Evolutionary conservation across 768 basidiomycete genomes (phyloP), one percentile per base, ranked within the genome.

Genomic region (Mrakia frigida): DNA sequence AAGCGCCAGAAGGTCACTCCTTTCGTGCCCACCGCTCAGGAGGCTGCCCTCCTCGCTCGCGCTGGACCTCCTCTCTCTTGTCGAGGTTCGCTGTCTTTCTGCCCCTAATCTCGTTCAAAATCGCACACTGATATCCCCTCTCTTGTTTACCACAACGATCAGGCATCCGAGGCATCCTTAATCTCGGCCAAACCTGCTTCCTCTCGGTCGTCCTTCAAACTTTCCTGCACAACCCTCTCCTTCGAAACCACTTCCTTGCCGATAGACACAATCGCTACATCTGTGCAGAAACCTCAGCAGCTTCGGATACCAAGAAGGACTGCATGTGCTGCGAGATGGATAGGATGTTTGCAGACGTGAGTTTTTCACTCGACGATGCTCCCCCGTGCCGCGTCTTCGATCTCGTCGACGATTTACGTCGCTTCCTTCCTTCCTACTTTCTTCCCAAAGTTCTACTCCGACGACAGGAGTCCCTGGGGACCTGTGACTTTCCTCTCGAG

Each of bases 271-370:
- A 94, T 81, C 86, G 82, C 16, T 79, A 80, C 60, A 59, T 82
- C 10, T 84, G 83, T 52, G 43, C 31, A 13, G 63, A 53, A 7
- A 31, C 33, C 25, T 46, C 35, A n/a, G 37, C 71, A 23, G 50
- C 50, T 10, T 39, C 46, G 18, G 71, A 23, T 63, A 82, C 84
- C 39, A 87, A 87, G 33, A 88, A 89, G 69, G 82, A 82, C 65
- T 97, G 94, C 82, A 91, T 90, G 65, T 93, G 90, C 78, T 98
- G 94, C 81, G 94, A 96, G 82, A 92, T 98, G 91, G 94, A 98
- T 83, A 89, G 87, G 77, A 82, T 83, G 23, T 83, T 83, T 71
- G 80, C 80, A 68, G 83, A 84, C 81, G 83, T 82, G 18, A 75
- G 79, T 81, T 60, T 71, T 85, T 94, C 10, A 92, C 92, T 81